phyloP scores from a whole-genome alignment of 768 basidiomycete species.

The Russula lepida region DNA sequence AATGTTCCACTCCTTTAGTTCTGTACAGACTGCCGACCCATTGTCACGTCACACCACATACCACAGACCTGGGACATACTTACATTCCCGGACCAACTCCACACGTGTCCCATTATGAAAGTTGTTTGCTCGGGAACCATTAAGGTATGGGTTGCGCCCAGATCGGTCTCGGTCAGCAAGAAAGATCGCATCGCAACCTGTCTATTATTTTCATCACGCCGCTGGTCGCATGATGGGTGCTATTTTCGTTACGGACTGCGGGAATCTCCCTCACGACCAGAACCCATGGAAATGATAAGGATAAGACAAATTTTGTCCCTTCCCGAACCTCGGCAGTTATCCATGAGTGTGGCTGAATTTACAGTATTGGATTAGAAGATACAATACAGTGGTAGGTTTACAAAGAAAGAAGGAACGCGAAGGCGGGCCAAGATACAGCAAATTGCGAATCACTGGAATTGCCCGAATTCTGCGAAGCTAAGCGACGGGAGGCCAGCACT shows the following conservation, averaged over 20 bases:
- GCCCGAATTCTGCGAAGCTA: not conserved
- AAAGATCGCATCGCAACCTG: conserved; percentile 4
- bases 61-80: conserved; percentile 2
- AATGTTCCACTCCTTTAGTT: not conserved
- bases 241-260: not conserved
- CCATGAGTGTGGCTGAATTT: not conserved
- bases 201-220: conserved; percentile 3
- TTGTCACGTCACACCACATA: not conserved
- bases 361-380: not conserved
- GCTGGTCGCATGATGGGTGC: conserved; percentile 6
- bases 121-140: conserved; percentile 3
- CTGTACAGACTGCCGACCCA: not conserved
- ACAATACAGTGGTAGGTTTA: not conserved
- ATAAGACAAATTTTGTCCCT: not conserved
- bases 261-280: not conserved
- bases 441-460: not conserved
- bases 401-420: not conserved
- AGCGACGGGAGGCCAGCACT: too few species aligned
- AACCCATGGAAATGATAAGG: not conserved
- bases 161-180: not conserved
- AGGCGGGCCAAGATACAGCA: not conserved
- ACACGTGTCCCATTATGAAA: conserved; percentile 6
- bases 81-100: not conserved
- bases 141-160: conserved; percentile 1
- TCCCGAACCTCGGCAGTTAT: not conserved